These are phyloP conservation scores for Monosporascus ibericus DNA, from an alignment of 2,329 filamentous ascomycete genomes.

Conservation along the genomic window DNA sequence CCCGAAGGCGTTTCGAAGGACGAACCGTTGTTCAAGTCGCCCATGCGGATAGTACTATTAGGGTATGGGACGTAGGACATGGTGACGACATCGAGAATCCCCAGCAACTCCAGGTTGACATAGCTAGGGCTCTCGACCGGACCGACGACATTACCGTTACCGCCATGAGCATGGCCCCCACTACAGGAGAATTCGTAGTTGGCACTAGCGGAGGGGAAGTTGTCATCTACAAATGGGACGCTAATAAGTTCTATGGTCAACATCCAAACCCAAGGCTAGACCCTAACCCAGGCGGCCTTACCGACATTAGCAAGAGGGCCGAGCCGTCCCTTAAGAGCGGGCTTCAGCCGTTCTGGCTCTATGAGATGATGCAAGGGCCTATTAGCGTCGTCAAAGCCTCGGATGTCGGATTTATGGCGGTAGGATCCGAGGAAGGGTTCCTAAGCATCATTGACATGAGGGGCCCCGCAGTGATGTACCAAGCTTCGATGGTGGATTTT, in stretches of 20 bases:
- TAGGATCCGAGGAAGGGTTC: constrained; percentile 77
- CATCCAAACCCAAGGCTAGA: constrained; percentile 49
- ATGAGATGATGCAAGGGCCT: constrained; percentile 77
- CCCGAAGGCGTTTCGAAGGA: constrained; percentile 70
- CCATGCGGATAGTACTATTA: constrained; percentile 86
- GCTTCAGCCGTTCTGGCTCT: constrained; percentile 70
- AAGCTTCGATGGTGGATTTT: constrained; percentile 66
- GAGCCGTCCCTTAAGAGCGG: constrained; percentile 74
- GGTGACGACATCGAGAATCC: constrained; percentile 91
- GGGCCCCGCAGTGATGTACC: constrained; percentile 78
- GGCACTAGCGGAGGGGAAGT: constrained; percentile 81
- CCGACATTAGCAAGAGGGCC: constrained; percentile 65
- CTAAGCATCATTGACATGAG: constrained; percentile 81
- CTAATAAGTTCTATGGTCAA: constrained; percentile 65
- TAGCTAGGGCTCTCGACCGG: constrained; percentile 76
- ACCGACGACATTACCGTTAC: constrained; percentile 71
- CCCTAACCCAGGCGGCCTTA: constrained; percentile 62
- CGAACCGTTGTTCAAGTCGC: constrained; percentile 81
- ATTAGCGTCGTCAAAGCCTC: constrained; percentile 76
- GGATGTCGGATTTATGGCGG: constrained; percentile 88
- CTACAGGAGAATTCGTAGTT: constrained; percentile 76
- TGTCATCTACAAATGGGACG: constrained; percentile 81
- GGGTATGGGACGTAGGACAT: constrained; percentile 88
- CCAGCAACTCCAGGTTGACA: constrained; percentile 74
- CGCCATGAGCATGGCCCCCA: constrained; percentile 72